Conservation (phyloP, 352 stramenopile genomes). For the Phytophthora pistaciae region DNA sequence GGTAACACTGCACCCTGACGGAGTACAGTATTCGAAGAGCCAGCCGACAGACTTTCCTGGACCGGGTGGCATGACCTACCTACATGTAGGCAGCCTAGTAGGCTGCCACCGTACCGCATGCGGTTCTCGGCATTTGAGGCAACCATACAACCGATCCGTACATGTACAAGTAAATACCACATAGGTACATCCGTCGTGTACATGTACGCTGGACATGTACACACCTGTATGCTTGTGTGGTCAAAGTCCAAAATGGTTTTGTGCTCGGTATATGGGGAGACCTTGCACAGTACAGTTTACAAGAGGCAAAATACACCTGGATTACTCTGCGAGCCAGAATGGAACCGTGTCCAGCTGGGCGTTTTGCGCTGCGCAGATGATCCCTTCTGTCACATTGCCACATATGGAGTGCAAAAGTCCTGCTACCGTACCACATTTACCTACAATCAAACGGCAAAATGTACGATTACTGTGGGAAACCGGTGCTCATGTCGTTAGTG, state of each 20-base stretch:
- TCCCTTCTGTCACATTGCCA: neutral
- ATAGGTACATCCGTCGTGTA: neutral
- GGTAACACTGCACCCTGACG: too few relatives aligned
- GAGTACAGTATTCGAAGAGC: too few relatives aligned
- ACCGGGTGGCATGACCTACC: too few relatives aligned
- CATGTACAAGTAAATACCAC: neutral
- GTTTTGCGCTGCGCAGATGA: neutral
- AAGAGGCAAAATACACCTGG: neutral
- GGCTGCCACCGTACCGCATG: too few relatives aligned
- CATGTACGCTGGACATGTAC: too few relatives aligned
- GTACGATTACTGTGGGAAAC: neutral
- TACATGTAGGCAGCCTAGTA: too few relatives aligned
- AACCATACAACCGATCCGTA: neutral
- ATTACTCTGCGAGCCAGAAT: neutral
- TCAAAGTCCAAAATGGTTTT: neutral
- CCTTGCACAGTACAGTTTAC: too few relatives aligned
- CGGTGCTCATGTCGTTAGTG: constrained; percentile 14
- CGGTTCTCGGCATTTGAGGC: neutral
- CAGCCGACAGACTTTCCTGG: too few relatives aligned
- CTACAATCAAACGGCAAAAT: neutral
- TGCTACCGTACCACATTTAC: neutral
- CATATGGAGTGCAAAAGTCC: neutral
- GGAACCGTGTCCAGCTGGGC: neutral
- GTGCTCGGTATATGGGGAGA: too few relatives aligned
- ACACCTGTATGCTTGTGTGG: too few relatives aligned